A percentile compares a stretch with the other conserved stretches of the same genome.
Conservation (phyloP, 768 basidiomycete genomes). For the Leucogyrophana mollusca region DNA sequence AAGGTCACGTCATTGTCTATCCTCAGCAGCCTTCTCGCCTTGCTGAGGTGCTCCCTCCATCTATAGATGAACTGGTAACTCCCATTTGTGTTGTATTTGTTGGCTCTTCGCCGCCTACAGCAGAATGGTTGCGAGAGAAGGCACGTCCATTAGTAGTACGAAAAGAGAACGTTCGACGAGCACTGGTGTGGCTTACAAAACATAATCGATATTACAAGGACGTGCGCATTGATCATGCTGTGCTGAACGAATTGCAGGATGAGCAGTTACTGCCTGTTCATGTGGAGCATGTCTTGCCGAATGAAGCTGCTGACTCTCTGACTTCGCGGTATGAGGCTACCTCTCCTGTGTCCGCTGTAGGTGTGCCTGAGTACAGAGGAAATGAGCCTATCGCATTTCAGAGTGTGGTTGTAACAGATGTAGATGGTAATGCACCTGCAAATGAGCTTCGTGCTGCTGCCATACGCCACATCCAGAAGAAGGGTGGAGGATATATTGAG, state of each 20-base stretch:
- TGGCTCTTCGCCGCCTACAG: constrained; percentile 25
- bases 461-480: constrained; percentile 28
- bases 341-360: no score
- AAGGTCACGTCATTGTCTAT: constrained; percentile 41
- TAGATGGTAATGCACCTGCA: constrained; percentile 21
- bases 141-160: constrained; percentile 36
- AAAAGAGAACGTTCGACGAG: constrained; percentile 27
- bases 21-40: constrained; percentile 33
- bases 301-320: constrained; percentile 7
- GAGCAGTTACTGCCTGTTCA: constrained; percentile 25
- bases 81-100: constrained; percentile 42
- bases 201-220: constrained; percentile 36
- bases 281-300: constrained; percentile 21
- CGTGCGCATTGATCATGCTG: constrained; percentile 21
- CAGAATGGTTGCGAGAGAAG: constrained; percentile 27
- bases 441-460: constrained; percentile 33
- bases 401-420: constrained; percentile 31
- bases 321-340: constrained; percentile 15
- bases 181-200: constrained; percentile 34
- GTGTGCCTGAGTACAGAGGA: no score
- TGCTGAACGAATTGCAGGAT: constrained; percentile 16
- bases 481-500: constrained; percentile 24
- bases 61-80: constrained; percentile 31
- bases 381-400: constrained; percentile 10
- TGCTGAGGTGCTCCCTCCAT: constrained; percentile 31